Evolutionary conservation across 371 early-diverging fungal species (phyloP).

Genomic region (Mortierella sp.): DNA sequence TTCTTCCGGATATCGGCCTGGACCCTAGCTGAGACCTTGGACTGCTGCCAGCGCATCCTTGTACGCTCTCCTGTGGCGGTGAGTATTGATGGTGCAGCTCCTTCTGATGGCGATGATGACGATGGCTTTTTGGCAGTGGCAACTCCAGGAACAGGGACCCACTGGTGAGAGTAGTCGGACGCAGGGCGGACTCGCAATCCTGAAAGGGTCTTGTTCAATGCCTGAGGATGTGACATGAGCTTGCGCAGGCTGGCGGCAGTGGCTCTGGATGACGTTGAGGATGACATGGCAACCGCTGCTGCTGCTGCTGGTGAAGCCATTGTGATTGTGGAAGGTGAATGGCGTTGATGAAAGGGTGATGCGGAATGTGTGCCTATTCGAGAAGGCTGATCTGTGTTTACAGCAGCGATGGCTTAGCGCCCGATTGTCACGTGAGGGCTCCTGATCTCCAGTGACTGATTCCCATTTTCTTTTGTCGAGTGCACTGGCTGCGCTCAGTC

Average conservation of each 20-base stretch:
- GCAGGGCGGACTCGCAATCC: slow-evolving; percentile 45
- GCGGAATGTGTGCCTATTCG: no score
- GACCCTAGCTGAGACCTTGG: slow-evolving; percentile 49
- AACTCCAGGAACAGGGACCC: slow-evolving; percentile 50
- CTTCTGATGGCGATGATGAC: slow-evolving; percentile 17
- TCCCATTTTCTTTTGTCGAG: no score
- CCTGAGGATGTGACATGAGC: slow-evolving; percentile 44
- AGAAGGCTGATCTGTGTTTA: no score
- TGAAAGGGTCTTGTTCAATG: slow-evolving; percentile 37
- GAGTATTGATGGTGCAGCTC: slow-evolving; percentile 46
- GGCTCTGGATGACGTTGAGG: slow-evolving; percentile 32
- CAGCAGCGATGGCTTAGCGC: no score
- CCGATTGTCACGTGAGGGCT: no score
- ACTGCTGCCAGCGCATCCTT: slow-evolving; percentile 52
- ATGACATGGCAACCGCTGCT: slow-evolving; percentile 35
- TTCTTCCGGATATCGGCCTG: slow-evolving; percentile 50
- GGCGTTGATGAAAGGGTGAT: neutral
- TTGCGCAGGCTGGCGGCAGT: slow-evolving; percentile 31
- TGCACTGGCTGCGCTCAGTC: no score
- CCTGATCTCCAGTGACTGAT: no score
- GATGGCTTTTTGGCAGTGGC: slow-evolving; percentile 27
- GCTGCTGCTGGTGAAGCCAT: slow-evolving; percentile 50
- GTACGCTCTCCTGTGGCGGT: slow-evolving; percentile 41
- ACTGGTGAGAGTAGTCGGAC: slow-evolving; percentile 44
- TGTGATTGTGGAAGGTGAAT: neutral